Base-by-base conservation (phyloP, 1,284 basidiomycete genomes). In the Flammula alnicola region DNA sequence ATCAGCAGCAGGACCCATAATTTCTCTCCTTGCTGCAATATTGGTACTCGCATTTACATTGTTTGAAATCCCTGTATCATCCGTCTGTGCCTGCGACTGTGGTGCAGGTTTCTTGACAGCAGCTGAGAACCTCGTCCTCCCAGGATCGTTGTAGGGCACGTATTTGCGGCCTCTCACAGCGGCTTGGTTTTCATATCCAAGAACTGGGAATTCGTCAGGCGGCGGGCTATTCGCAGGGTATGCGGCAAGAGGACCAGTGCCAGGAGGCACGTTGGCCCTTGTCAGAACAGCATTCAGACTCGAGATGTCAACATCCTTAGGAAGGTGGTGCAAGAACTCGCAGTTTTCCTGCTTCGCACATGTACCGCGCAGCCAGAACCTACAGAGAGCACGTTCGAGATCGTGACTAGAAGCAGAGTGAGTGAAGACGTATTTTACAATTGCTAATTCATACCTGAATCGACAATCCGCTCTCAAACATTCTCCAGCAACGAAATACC, bases 291-390 rank as follows among this genome's bases (percentile, higher is more conserved):
- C 75, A 41, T 83, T 84, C 35, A 93, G 71, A 32, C 78, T 78
- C 16, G 83, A 66, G 47, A 90, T 75, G 63, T 91, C 85, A 41
- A 86, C 80, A 61, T 91, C 83, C 63, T 90, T 86, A 1, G 93
- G 93, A 1, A 96, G 75, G 62, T 91, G 90, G 63, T 96, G 93
- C 62, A 96, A 70, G 69, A 96, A 96, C 70, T 93, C 90, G 76
- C 90, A 93, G 56, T 80, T 84, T 51, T 96, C 94, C 43, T 93
- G 88, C 69, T 98, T 98, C 36, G 93, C 91, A 65, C 95, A 98
- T 48, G 94, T 95, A 3, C 96, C 96, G 42, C 95, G 83, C 32
- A 99, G 80, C 96, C 96, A 99, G 75, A 98, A 99, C 26, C 96
- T 90, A 70, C 94, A 98, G 17, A 98, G 71, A 0, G 95, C 95